Conservation (phyloP, 805 yeast genomes). For the Spathaspora hagerdaliae region DNA sequence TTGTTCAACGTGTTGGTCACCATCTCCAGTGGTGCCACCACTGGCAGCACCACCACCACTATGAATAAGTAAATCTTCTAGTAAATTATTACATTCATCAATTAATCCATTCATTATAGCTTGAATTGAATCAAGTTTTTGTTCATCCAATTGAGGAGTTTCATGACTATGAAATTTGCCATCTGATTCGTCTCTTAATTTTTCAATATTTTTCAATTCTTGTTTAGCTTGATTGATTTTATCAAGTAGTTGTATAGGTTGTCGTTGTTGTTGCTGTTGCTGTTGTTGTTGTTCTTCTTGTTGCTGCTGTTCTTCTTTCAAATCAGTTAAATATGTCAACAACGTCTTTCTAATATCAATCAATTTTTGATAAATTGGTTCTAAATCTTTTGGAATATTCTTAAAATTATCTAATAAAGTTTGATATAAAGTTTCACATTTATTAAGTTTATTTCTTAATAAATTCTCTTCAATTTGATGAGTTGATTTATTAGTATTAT, state of each 20-base stretch:
- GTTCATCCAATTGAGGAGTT: slow-evolving; percentile 3
- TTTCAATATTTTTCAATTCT: slow-evolving; percentile 25
- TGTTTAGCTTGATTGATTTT: slow-evolving; percentile 18
- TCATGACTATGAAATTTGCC: slow-evolving; percentile 44
- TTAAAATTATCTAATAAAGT: slow-evolving; percentile 51
- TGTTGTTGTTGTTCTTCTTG: not conserved
- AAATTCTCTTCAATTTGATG: slow-evolving; percentile 55
- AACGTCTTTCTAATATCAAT: slow-evolving; percentile 61
- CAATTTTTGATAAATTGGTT: slow-evolving; percentile 50
- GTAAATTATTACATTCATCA: slow-evolving; percentile 77
- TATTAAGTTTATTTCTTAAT: slow-evolving; percentile 60
- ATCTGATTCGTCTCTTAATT: slow-evolving; percentile 43
- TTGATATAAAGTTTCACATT: slow-evolving; percentile 56
- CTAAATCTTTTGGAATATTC: slow-evolving; percentile 37
- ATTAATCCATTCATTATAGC: slow-evolving; percentile 66
- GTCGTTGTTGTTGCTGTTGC: not conserved
- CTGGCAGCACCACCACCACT: not conserved
- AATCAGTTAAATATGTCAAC: slow-evolving; percentile 32
- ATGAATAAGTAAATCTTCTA: slow-evolving; percentile 47
- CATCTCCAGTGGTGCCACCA: not conserved
- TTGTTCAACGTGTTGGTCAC: not conserved
- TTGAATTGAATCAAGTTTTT: slow-evolving; percentile 20
- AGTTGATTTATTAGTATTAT: slow-evolving; percentile 11
- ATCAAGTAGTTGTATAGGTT: slow-evolving; percentile 2
- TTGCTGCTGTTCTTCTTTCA: slow-evolving; percentile 1